Percentiles rank a stretch among this genome's conserved stretches.
phyloP scores from a whole-genome alignment of 148 eudicot genomes.

The Dysphania ambrosioides region DNA sequence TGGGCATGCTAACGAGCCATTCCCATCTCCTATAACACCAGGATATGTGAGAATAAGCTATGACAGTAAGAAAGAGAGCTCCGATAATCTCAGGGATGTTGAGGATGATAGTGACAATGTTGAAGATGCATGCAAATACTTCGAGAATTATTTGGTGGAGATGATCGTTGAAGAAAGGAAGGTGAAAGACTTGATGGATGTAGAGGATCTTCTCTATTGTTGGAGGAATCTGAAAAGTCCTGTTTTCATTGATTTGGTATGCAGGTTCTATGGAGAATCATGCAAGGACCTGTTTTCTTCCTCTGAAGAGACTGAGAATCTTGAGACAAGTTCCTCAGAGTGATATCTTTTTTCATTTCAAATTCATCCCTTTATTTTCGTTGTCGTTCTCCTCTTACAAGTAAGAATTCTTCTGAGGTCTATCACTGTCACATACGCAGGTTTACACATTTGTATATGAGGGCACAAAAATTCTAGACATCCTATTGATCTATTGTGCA shows the following conservation, averaged over 20 bases:
- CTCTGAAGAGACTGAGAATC: slow-evolving; percentile 34
- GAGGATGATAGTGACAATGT: no score
- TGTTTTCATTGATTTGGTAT: slow-evolving; percentile 64
- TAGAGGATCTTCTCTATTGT: slow-evolving; percentile 74
- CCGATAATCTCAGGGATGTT: slow-evolving; percentile 31
- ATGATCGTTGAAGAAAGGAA: slow-evolving; percentile 80
- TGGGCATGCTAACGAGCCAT: slow-evolving; percentile 41
- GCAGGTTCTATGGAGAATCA: slow-evolving; percentile 78
- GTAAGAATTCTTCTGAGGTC: background rate
- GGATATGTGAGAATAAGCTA: slow-evolving; percentile 35
- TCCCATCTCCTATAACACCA: slow-evolving; percentile 62
- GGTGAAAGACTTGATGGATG: slow-evolving; percentile 54
- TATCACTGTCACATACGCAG: no score
- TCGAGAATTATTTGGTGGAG: slow-evolving; percentile 70
- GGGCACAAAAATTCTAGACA: background rate
- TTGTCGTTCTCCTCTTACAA: background rate
- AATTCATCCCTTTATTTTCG: background rate
- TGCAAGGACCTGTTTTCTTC: slow-evolving; percentile 65
- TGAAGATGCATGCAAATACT: slow-evolving; percentile 61
- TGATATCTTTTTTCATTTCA: slow-evolving; percentile 9
- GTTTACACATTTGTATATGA: background rate
- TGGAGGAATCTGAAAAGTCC: slow-evolving; percentile 76
- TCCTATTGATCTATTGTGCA: background rate
- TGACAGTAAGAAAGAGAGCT: slow-evolving; percentile 28
- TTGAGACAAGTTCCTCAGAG: slow-evolving; percentile 21